Evolutionary conservation across 2,329 filamentous ascomycete species (phyloP).

Genomic region (Epichloe sylvatica): DNA sequence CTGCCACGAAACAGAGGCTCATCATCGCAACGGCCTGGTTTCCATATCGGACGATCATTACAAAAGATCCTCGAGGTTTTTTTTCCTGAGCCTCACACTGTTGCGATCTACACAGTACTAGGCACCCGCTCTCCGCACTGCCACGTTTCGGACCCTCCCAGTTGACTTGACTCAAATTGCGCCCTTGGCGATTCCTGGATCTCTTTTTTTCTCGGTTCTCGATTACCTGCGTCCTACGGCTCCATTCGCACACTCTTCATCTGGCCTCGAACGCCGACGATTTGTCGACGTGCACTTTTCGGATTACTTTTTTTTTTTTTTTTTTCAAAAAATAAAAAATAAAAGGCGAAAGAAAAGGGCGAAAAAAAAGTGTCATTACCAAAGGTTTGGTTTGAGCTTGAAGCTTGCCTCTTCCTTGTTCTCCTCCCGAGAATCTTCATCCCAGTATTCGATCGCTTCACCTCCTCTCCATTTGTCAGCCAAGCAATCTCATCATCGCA

Average conservation of each 20-base stretch:
- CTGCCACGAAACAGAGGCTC: not conserved
- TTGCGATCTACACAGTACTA: not conserved
- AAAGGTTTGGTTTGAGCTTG: conserved; percentile 23
- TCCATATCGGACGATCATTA: not conserved
- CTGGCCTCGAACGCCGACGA: not conserved
- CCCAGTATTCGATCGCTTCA: conserved; percentile 25
- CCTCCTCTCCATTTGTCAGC: conserved; percentile 15
- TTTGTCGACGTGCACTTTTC: not conserved
- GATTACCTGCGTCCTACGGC: not conserved
- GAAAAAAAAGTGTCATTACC: not conserved
- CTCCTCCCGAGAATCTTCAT: conserved; percentile 21
- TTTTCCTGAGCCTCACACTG: not conserved
- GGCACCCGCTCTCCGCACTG: not conserved
- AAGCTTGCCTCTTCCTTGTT: conserved; percentile 24
- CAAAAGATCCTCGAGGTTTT: not conserved
- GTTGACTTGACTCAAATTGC: conserved; percentile 1
- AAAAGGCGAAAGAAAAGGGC: not conserved
- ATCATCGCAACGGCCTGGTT: not conserved
- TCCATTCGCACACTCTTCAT: not conserved
- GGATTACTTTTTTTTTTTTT: not conserved
- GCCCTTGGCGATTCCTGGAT: not conserved
- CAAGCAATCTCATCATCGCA: conserved; percentile 21
- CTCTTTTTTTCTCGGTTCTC: not conserved
- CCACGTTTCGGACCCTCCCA: not conserved
- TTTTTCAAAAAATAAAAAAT: not conserved